phyloP scores from a whole-genome alignment of 345 rosid species.

The Populus alba region DNA sequence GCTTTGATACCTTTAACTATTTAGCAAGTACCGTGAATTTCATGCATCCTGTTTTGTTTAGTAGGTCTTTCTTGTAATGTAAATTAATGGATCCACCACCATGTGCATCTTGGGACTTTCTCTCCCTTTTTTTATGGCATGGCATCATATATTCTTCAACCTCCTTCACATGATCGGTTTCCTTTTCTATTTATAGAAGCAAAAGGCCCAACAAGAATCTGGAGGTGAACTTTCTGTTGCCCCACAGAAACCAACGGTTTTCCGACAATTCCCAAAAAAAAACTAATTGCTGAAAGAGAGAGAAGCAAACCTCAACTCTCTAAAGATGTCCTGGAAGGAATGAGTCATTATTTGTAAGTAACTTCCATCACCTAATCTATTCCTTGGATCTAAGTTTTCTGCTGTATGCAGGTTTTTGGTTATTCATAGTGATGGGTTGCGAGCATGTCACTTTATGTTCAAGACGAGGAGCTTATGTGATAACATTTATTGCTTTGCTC shows the following conservation, averaged over 20 bases:
- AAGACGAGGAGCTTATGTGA: background rate
- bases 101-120: too few species aligned
- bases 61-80: too few species aligned
- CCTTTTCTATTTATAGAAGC: slow-evolving; percentile 50
- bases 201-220: slow-evolving; percentile 48
- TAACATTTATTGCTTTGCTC: background rate
- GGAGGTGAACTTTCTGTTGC: slow-evolving; percentile 31
- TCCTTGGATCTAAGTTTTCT: slow-evolving; percentile 3
- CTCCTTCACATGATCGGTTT: background rate
- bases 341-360: slow-evolving; percentile 29
- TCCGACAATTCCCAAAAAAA: slow-evolving; percentile 64
- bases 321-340: slow-evolving; percentile 63
- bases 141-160: background rate
- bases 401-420: slow-evolving; percentile 50
- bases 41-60: too few species aligned
- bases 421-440: slow-evolving; percentile 25
- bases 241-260: slow-evolving; percentile 35
- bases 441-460: too few species aligned
- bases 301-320: slow-evolving; percentile 61
- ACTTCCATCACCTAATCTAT: background rate
- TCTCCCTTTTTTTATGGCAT: too few species aligned
- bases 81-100: too few species aligned
- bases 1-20: too few species aligned
- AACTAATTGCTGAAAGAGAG: slow-evolving; percentile 47
- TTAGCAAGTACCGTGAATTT: too few species aligned